A percentile compares a stretch with the other conserved stretches of the same genome.
Conservation (phyloP, 2,329 filamentous ascomycete species). For the Diaporthe aspalathi region DNA sequence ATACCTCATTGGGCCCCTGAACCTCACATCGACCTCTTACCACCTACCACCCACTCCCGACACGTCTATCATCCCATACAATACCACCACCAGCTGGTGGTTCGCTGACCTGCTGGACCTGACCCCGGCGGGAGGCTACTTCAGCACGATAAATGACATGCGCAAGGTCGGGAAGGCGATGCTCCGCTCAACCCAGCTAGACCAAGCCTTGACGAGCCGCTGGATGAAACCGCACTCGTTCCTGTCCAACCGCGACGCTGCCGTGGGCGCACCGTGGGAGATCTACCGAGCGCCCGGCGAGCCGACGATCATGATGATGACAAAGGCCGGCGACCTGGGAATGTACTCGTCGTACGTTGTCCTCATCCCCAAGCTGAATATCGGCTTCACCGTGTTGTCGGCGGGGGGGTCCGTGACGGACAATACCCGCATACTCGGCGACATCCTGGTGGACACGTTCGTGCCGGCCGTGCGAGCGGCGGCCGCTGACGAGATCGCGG, state of each 20-base stretch:
- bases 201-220: slow-evolving; percentile 50
- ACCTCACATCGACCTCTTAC: slow-evolving; percentile 47
- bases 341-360: slow-evolving; percentile 49
- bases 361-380: slow-evolving; percentile 49
- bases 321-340: slow-evolving; percentile 49
- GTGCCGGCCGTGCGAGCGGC: slow-evolving; percentile 47
- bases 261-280: slow-evolving; percentile 56
- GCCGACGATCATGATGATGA: slow-evolving; percentile 38
- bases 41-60: slow-evolving; percentile 39
- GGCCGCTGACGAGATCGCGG: slow-evolving; percentile 46
- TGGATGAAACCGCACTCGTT: slow-evolving; percentile 57
- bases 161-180: slow-evolving; percentile 56
- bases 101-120: slow-evolving; percentile 43
- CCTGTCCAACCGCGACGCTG: slow-evolving; percentile 51
- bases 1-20: slow-evolving; percentile 48
- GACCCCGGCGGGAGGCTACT: slow-evolving; percentile 54
- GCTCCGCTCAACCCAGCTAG: slow-evolving; percentile 51
- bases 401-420: slow-evolving; percentile 42
- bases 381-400: slow-evolving; percentile 50
- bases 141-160: slow-evolving; percentile 56
- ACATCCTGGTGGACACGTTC: slow-evolving; percentile 45
- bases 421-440: slow-evolving; percentile 46
- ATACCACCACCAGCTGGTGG: slow-evolving; percentile 42
- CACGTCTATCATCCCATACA: slow-evolving; percentile 41
- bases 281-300: slow-evolving; percentile 24